Conservation (phyloP, 768 basidiomycete species). For the Termitomyces sp. region DNA sequence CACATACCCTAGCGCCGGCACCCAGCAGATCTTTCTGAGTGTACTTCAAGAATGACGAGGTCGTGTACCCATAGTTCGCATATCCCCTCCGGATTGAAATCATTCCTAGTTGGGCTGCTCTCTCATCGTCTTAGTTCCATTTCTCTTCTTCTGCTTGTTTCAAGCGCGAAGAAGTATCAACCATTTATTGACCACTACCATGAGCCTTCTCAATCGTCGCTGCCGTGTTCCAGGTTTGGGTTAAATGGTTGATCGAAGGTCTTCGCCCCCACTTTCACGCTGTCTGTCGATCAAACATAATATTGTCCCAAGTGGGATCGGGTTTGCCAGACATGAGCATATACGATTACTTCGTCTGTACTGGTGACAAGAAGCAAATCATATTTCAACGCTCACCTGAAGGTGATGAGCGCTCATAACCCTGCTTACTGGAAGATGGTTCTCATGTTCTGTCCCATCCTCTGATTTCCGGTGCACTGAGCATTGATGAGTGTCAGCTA, state of each 20-base stretch:
- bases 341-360: slow-evolving; percentile 51
- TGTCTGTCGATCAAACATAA: slow-evolving; percentile 47
- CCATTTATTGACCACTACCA: slow-evolving; percentile 44
- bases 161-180: slow-evolving; percentile 46
- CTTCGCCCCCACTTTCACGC: slow-evolving; percentile 49
- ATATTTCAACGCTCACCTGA: slow-evolving; percentile 53
- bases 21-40: slow-evolving; percentile 41
- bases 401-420: slow-evolving; percentile 56
- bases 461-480: slow-evolving; percentile 53
- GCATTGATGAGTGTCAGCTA: slow-evolving; percentile 46
- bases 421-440: slow-evolving; percentile 65
- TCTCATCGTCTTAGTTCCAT: slow-evolving; percentile 50
- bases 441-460: slow-evolving; percentile 50
- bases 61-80: slow-evolving; percentile 52
- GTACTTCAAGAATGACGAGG: slow-evolving; percentile 40
- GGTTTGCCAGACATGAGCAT: slow-evolving; percentile 46
- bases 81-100: slow-evolving; percentile 49
- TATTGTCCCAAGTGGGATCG: slow-evolving; percentile 32
- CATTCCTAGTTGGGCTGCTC: slow-evolving; percentile 50
- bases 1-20: slow-evolving; percentile 32
- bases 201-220: slow-evolving; percentile 47
- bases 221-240: slow-evolving; percentile 39
- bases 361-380: slow-evolving; percentile 50
- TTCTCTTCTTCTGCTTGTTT: slow-evolving; percentile 52
- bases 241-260: slow-evolving; percentile 53